A percentile compares a stretch with the other conserved stretches of the same genome.
phyloP scores from a whole-genome alignment of 2,329 filamentous ascomycete species.

The Exophiala sp. region DNA sequence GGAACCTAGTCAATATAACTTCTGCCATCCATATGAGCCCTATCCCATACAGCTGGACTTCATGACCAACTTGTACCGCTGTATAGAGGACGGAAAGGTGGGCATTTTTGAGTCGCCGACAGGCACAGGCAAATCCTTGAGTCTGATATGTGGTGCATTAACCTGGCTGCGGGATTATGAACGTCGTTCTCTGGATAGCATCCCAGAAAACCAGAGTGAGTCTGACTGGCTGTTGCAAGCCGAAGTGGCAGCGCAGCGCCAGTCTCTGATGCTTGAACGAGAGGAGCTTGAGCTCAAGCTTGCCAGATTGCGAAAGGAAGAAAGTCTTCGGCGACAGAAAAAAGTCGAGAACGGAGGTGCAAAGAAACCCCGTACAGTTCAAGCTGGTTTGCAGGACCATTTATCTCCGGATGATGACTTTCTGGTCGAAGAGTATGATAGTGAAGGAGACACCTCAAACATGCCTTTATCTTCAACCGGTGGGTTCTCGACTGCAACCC shows the following conservation, averaged over 20 bases:
- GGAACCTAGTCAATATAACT: constrained; percentile 51
- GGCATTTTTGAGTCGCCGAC: constrained; percentile 94
- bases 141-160: constrained; percentile 80
- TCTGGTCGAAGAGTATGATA: constrained; percentile 71
- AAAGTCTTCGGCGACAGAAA: constrained; percentile 10
- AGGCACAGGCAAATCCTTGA: constrained; percentile 87
- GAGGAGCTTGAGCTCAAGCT: constrained; percentile 66
- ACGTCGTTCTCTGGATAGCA: constrained; percentile 35
- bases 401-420: constrained; percentile 63
- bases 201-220: constrained; percentile 57
- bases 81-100: constrained; percentile 73
- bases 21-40: constrained; percentile 82
- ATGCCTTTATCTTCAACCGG: constrained; percentile 32
- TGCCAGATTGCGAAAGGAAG: constrained; percentile 16
- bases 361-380: constrained; percentile 14
- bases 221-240: constrained; percentile 83
- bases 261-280: constrained; percentile 63
- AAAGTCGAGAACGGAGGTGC: constrained; percentile 3
- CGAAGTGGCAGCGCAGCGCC: constrained; percentile 64
- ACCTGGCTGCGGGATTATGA: constrained; percentile 90
- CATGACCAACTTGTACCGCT: constrained; percentile 77
- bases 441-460: constrained; percentile 51
- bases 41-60: constrained; percentile 86
- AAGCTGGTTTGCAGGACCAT: not conserved
- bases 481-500: constrained; percentile 70